These are phyloP conservation scores for Cicer pinnatifidum DNA, from an alignment of 306 rosid genomes.

Conservation along the genomic window DNA sequence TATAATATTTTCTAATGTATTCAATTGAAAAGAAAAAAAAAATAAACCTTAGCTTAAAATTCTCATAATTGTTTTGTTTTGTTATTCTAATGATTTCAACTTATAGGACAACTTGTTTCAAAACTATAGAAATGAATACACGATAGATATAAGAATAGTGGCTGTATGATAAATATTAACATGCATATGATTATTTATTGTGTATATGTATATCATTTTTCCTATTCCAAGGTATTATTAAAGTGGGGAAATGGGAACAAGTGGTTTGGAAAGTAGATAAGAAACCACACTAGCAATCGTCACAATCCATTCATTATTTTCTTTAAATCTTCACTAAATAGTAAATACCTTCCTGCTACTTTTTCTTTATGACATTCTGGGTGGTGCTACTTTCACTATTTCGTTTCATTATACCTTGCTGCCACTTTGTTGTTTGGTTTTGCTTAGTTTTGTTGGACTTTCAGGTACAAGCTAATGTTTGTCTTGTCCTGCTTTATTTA, in stretches of 20 bases:
- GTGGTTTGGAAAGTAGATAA: conserved; percentile 44
- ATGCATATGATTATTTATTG: no score
- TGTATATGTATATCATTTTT: not conserved
- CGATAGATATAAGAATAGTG: not conserved
- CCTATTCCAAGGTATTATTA: conserved; percentile 22
- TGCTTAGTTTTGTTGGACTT: no score
- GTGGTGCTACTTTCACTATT: conserved; percentile 40
- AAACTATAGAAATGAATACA: not conserved
- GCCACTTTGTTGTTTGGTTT: no score
- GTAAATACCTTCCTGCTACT: not conserved
- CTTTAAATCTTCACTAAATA: conserved; percentile 38
- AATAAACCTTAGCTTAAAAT: conserved; percentile 46
- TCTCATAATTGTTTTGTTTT: no score
- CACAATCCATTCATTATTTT: conserved; percentile 40
- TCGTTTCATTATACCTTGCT: no score
- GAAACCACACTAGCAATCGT: conserved; percentile 23
- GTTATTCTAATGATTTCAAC: no score
- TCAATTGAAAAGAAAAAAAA: no score
- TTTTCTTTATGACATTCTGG: conserved; percentile 37
- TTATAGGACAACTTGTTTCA: no score
- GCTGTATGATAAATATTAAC: not conserved
- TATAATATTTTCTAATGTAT: no score
- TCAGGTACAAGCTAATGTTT: no score
- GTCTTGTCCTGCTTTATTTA: no score
- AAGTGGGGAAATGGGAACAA: conserved; percentile 31